Conservation (phyloP, 2,329 filamentous ascomycete genomes). For the Sclerotinia trifoliorum region DNA sequence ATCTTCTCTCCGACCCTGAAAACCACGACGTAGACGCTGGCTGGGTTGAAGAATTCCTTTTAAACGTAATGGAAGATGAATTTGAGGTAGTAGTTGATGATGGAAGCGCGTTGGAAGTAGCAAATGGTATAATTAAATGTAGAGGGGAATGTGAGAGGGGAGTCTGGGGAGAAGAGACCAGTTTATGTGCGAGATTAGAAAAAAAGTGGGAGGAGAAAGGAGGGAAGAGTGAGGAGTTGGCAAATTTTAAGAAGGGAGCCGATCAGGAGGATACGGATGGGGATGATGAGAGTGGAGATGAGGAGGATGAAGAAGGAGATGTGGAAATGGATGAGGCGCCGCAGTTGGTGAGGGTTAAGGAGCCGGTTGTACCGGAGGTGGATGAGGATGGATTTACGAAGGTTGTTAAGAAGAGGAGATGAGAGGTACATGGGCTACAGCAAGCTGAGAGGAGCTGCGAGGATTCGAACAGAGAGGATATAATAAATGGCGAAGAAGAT, state of each 20-base stretch:
- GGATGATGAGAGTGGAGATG: constrained; percentile 54
- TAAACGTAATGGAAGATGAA: constrained; percentile 93
- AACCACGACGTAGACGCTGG: constrained; percentile 65
- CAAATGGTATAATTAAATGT: constrained; percentile 69
- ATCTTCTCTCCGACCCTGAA: constrained; percentile 60
- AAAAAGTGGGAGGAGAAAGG: constrained; percentile 61
- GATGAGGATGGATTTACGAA: constrained; percentile 82
- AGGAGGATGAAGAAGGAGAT: constrained; percentile 54
- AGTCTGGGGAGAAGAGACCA: constrained; percentile 57
- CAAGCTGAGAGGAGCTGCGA: background rate
- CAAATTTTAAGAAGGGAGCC: constrained; percentile 49
- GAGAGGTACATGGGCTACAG: constrained; percentile 9
- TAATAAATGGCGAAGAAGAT: too few species aligned
- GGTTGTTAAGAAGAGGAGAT: constrained; percentile 64
- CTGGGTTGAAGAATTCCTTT: constrained; percentile 79
- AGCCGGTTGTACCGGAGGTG: constrained; percentile 67
- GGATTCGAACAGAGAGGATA: background rate
- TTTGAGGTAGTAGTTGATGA: constrained; percentile 94
- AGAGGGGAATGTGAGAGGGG: constrained; percentile 62
- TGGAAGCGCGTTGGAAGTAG: constrained; percentile 74
- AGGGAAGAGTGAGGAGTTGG: constrained; percentile 54
- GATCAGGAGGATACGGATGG: constrained; percentile 59
- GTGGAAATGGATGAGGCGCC: constrained; percentile 71
- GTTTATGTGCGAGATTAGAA: constrained; percentile 63
- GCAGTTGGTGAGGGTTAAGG: constrained; percentile 54